Evolutionary conservation across 768 basidiomycete genomes (phyloP).

Genomic region (Tulasnella sp.): DNA sequence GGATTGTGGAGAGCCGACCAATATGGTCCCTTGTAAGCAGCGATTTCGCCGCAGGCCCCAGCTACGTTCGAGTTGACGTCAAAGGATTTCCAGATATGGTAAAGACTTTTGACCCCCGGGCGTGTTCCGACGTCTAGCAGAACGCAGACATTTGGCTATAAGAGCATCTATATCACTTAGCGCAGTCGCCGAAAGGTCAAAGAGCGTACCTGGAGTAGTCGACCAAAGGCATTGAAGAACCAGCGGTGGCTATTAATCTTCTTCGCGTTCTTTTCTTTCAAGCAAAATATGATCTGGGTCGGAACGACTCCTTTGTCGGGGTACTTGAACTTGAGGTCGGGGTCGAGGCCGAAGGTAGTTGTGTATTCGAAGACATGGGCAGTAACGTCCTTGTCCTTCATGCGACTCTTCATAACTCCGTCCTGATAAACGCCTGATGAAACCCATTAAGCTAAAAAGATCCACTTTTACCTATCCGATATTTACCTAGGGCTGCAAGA

Average conservation of each 20-base stretch:
- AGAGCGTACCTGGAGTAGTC: slow-evolving; percentile 41
- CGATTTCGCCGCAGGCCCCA: slow-evolving; percentile 96
- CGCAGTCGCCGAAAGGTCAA: neutral
- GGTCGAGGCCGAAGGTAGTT: slow-evolving; percentile 17
- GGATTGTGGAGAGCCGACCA: slow-evolving; percentile 79
- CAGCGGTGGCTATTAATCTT: slow-evolving; percentile 96
- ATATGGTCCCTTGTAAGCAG: slow-evolving; percentile 80
- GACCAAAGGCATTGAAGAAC: slow-evolving; percentile 93
- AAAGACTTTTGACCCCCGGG: slow-evolving; percentile 78
- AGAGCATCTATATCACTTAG: slow-evolving; percentile 25
- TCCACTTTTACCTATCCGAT: neutral
- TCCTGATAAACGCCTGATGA: slow-evolving; percentile 9
- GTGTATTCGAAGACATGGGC: slow-evolving; percentile 15
- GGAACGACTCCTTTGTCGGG: slow-evolving; percentile 72
- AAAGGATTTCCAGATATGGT: slow-evolving; percentile 84
- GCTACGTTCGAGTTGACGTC: slow-evolving; percentile 59
- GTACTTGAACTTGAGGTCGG: slow-evolving; percentile 57
- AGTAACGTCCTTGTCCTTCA: slow-evolving; percentile 11
- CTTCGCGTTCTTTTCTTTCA: slow-evolving; percentile 86
- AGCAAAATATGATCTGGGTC: slow-evolving; percentile 82
- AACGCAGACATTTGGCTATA: slow-evolving; percentile 85
- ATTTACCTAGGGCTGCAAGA: slow-evolving; percentile 8
- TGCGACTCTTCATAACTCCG: slow-evolving; percentile 7
- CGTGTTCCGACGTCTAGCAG: slow-evolving; percentile 90
- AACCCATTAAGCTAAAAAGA: neutral